phyloP scores from a whole-genome alignment of 1,284 basidiomycete species.

The Pseudozyma sp. region DNA sequence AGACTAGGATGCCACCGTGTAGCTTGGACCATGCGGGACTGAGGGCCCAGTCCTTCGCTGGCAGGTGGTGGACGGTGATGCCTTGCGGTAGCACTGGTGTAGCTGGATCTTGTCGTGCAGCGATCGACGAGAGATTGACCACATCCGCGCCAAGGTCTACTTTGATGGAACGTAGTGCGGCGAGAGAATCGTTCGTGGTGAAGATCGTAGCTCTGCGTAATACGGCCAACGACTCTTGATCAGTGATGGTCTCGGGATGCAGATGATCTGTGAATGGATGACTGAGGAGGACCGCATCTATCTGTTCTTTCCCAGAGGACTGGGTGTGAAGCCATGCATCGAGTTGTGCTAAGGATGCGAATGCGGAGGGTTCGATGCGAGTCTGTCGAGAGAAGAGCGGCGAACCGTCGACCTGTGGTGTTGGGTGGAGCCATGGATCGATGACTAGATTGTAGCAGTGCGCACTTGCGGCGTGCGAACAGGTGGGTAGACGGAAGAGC shows the following conservation, averaged over 20 bases:
- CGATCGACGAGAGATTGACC: conserved; percentile 16
- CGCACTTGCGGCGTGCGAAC: not conserved
- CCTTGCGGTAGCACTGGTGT: conserved; percentile 5
- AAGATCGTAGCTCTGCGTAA: conserved; percentile 20
- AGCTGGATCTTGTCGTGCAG: conserved; percentile 13
- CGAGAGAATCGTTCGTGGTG: conserved; percentile 34
- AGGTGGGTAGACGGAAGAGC: conserved; percentile 29
- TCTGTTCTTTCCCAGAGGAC: not conserved
- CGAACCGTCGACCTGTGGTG: conserved; percentile 37
- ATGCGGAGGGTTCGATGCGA: conserved; percentile 27
- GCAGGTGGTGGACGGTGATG: conserved; percentile 19
- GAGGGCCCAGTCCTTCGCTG: conserved; percentile 35
- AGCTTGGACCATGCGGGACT: conserved; percentile 38
- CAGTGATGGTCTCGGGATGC: conserved; percentile 32
- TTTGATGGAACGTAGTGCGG: conserved; percentile 19
- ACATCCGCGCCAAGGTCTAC: conserved; percentile 11
- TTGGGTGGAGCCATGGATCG: conserved; percentile 44
- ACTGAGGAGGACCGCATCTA: conserved; percentile 45
- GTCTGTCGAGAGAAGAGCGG: conserved; percentile 41
- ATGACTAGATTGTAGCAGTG: conserved; percentile 33
- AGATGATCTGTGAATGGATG: conserved; percentile 44
- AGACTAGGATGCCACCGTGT: conserved; percentile 34
- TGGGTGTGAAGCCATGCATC: conserved; percentile 27
- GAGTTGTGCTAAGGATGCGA: conserved; percentile 31
- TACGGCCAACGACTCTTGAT: conserved; percentile 16